phyloP scores from a whole-genome alignment of 2,329 filamentous ascomycete species.

The Xenoacremonium recifei region DNA sequence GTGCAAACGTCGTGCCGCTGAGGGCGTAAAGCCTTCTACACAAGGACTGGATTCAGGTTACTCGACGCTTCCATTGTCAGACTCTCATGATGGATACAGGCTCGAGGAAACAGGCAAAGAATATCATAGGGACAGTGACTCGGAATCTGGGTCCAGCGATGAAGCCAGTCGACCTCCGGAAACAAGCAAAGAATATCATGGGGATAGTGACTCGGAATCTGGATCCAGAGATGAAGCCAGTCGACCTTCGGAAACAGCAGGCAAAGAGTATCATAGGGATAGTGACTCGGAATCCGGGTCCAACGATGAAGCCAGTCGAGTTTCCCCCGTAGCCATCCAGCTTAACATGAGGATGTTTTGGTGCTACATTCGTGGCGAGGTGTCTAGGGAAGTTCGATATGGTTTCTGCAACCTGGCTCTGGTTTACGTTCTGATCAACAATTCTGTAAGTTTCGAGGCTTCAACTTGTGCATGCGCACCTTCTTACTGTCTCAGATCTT shows the following conservation, averaged over 20 bases:
- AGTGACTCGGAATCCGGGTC: neutral
- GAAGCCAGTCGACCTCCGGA: neutral
- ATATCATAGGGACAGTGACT: too few relatives aligned
- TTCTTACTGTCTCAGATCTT: too few relatives aligned
- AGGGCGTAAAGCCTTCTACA: neutral
- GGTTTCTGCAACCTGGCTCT: conserved; percentile 31
- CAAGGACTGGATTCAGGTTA: too few relatives aligned
- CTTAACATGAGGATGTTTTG: neutral
- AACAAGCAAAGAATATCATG: neutral
- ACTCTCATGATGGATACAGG: too few relatives aligned
- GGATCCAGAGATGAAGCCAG: neutral
- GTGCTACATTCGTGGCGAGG: conserved; percentile 12
- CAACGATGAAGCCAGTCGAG: too few relatives aligned
- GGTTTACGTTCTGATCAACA: conserved; percentile 34
- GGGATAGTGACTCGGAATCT: neutral
- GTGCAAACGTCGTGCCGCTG: conserved; percentile 14
- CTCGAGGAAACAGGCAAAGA: neutral
- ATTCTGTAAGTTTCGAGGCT: too few relatives aligned
- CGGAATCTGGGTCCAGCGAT: neutral
- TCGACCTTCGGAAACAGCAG: neutral
- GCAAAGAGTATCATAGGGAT: neutral
- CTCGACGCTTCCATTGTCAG: too few relatives aligned
- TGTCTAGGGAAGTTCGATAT: conserved; percentile 27
- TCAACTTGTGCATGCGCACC: too few relatives aligned
- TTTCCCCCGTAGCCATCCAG: too few relatives aligned